These are phyloP conservation scores for Mycena leptocephala DNA, from an alignment of 768 basidiomycete species.

Conservation along the genomic window DNA sequence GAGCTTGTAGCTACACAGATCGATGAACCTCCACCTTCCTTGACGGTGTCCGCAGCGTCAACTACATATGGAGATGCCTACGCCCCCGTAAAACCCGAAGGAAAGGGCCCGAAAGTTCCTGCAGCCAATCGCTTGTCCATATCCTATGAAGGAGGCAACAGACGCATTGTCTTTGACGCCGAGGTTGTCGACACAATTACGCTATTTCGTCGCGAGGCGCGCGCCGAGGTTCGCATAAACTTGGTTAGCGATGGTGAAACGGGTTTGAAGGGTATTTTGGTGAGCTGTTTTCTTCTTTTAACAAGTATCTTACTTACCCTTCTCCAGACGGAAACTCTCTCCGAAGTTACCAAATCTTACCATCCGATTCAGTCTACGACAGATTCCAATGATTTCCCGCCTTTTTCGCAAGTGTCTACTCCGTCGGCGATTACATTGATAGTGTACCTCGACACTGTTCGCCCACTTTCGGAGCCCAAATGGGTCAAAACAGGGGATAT, in stretches of 20 bases:
- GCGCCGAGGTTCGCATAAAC: conserved; percentile 86
- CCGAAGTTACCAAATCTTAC: conserved; percentile 70
- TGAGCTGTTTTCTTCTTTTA: conserved; percentile 47
- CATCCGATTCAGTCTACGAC: conserved; percentile 67
- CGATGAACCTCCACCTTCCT: conserved; percentile 70
- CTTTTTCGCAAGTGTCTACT: conserved; percentile 71
- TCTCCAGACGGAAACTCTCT: conserved; percentile 70
- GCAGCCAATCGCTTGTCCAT: conserved; percentile 94
- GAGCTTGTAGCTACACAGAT: conserved; percentile 33
- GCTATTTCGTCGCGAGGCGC: conserved; percentile 86
- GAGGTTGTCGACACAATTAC: conserved; percentile 87
- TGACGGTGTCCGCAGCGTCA: conserved; percentile 53
- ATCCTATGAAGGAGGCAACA: conserved; percentile 92
- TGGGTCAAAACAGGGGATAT: conserved; percentile 97
- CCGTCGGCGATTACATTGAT: conserved; percentile 76
- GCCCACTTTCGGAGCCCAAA: conserved; percentile 94
- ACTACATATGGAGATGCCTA: conserved; percentile 66
- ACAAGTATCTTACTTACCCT: conserved; percentile 31
- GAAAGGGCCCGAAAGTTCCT: conserved; percentile 64
- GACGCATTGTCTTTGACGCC: conserved; percentile 91
- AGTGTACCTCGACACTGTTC: conserved; percentile 88
- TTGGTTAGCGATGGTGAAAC: conserved; percentile 70
- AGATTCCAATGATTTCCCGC: conserved; percentile 72
- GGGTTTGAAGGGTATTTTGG: conserved; percentile 82
- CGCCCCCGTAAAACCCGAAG: conserved; percentile 50